Evolutionary conservation across 129 eudicot species (phyloP), one percentile per base, ranked within the genome.

Genomic region (Heracleum sosnowskyi): DNA sequence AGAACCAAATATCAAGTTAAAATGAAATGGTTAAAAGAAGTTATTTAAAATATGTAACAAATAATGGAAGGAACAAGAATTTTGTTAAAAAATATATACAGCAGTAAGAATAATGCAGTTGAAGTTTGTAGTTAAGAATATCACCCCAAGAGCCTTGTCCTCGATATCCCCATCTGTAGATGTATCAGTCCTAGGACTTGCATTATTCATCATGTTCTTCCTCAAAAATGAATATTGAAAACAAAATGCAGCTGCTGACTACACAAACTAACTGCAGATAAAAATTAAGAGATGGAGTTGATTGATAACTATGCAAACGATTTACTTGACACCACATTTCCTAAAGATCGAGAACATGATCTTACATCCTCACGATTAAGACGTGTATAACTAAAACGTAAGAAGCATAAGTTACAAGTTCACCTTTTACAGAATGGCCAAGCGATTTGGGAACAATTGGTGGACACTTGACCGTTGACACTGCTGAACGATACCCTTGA

Each of bases 101-200:
- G 75, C 47, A 4, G 7, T 70, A 29, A 29, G 70, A 66, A 33
- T 66, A 71, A 24, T 39, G 49, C 34, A 71, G 75, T 18, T 71
- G 11, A 71, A 39, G 75, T 71, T 71, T 9, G 28, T 31, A 24
- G 26, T 37, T 39, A 20, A n/a, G 17, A 39, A 71, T 9, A 22
- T 71, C 33, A 86, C 89, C 87, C 89, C 81, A 68, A 36, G 55
- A 75, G 76, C 72, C 79, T 78, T 86, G 18, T 86, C 87, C 10
- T 86, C 90, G 22, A 83, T 86, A 55, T 84, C 86, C 5, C 77
- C 90, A 76, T 86, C 90, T 11, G 85, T 83, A 16, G 90, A 86
- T 75, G 87, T 83, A 81, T 86, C 89, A 45, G 91, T 88, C 91
- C 84, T 88, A 66, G 90, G 86, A 81, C 97, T 89, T 83, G 11